Evolutionary conservation across 1,284 basidiomycete species (phyloP), one percentile per base, ranked within the genome.

Genomic region (Laetiporus sulphureus): DNA sequence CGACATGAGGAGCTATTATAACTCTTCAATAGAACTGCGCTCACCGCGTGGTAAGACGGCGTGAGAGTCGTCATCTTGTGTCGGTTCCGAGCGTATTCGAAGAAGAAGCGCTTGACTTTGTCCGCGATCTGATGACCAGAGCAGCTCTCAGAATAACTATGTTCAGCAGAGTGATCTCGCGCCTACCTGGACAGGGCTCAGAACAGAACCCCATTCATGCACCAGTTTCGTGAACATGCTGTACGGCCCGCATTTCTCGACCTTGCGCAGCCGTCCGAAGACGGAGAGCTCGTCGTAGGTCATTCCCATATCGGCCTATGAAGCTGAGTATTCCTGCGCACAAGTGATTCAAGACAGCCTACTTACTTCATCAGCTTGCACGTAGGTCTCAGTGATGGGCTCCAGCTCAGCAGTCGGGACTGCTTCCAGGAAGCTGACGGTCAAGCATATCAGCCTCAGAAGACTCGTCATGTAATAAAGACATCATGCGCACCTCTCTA

Each of bases 21-120:
- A n/a, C n/a, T n/a, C n/a, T n/a, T n/a, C 18, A 23, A n/a, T 10
- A 10, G 25, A 1, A 4, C 5, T 1, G 2, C 4, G 66, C 83
- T 55, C 51, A 84, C 93, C 50, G 96, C 94, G 63, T 99, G 96
- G 54, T 99, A 98, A 3, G 90, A 79, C 1, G 95, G 96, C 1
- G 96, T 99, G 48, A 99, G 61, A 0, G 94, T 99, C 7, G 96
- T 99, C 95, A 99, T 99, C 77, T 99, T 99, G 67, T 99, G 95
- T 40, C 96, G 69, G 63, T 99, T 99, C 45, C 94, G 75, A 0
- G 95, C 95, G 55, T 99, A 84, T 61, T 95, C 91, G 57, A 94
- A 96, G 73, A 92, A 99, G 73, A 99, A 99, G 43, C 84, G 69
- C 63, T 99, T 98, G 54, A 99, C 95, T 69, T 98, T 99, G 50